Conservation (phyloP, 176 grass and related monocot genomes). For the Musa schizocarpa region DNA sequence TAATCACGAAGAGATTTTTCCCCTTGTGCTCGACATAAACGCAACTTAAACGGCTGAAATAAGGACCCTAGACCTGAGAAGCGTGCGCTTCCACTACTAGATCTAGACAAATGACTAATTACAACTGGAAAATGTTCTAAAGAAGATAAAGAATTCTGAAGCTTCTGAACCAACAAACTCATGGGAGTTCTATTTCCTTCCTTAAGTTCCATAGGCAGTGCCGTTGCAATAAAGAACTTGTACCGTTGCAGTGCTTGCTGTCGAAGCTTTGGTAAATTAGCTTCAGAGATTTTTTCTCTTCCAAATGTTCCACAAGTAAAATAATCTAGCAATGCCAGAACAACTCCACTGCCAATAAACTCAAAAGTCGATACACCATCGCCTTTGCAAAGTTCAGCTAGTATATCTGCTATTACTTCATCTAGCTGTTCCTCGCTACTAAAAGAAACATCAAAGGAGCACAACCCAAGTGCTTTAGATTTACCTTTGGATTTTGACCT, state of each 20-base stretch:
- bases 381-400: slow-evolving; percentile 64
- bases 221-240: slow-evolving; percentile 52
- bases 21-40: slow-evolving; percentile 61
- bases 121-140: slow-evolving; percentile 72
- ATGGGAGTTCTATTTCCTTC: slow-evolving; percentile 41
- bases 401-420: slow-evolving; percentile 42
- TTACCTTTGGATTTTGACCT: slow-evolving; percentile 70
- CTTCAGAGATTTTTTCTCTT: slow-evolving; percentile 51
- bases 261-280: slow-evolving; percentile 49
- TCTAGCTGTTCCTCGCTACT: slow-evolving; percentile 53
- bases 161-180: slow-evolving; percentile 60
- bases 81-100: slow-evolving; percentile 37
- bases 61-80: slow-evolving; percentile 53
- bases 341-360: slow-evolving; percentile 77
- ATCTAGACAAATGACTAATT: slow-evolving; percentile 62
- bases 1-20: slow-evolving; percentile 82
- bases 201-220: slow-evolving; percentile 41
- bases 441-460: slow-evolving; percentile 39
- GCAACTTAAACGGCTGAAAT: slow-evolving; percentile 72
- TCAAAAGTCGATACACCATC: slow-evolving; percentile 83
- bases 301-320: slow-evolving; percentile 74
- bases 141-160: slow-evolving; percentile 72
- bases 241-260: slow-evolving; percentile 57
- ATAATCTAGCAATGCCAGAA: slow-evolving; percentile 59
- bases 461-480: slow-evolving; percentile 33